A percentile compares a stretch with the other conserved stretches of the same genome.
Conservation (phyloP, 164 flowering plant species). For the Vitis amurensis region DNA sequence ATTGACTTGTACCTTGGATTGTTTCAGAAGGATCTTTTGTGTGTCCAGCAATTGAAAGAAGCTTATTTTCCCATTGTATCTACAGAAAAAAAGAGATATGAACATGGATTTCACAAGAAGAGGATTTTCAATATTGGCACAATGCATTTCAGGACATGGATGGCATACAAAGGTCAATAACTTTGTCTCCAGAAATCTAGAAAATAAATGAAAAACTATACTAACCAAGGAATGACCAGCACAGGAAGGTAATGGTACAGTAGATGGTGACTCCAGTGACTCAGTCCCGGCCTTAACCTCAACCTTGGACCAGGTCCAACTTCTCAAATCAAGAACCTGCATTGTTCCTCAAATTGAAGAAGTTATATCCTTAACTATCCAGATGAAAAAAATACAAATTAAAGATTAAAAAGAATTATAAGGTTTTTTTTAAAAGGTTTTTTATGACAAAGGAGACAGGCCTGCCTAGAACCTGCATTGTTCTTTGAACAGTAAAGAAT, state of each 20-base stretch:
- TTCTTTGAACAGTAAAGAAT: no score
- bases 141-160: not conserved
- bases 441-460: no score
- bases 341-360: constrained; percentile 18
- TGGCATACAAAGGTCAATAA: not conserved
- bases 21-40: constrained; percentile 91
- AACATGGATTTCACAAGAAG: not conserved
- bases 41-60: constrained; percentile 91
- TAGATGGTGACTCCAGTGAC: constrained; percentile 47
- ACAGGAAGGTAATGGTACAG: constrained; percentile 55
- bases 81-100: constrained; percentile 23
- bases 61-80: constrained; percentile 97
- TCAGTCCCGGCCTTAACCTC: constrained; percentile 54
- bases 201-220: constrained; percentile 3
- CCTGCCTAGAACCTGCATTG: no score
- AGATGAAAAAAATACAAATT: not conserved
- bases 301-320: constrained; percentile 90
- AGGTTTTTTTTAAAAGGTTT: no score
- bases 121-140: not conserved
- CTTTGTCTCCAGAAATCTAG: not conserved
- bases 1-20: constrained; percentile 57
- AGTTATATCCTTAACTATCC: not conserved
- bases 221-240: constrained; percentile 98
- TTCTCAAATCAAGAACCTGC: constrained; percentile 89
- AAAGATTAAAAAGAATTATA: no score